Base-by-base conservation (phyloP, 2,329 filamentous ascomycete species). In the Leptodontidium sp. region DNA sequence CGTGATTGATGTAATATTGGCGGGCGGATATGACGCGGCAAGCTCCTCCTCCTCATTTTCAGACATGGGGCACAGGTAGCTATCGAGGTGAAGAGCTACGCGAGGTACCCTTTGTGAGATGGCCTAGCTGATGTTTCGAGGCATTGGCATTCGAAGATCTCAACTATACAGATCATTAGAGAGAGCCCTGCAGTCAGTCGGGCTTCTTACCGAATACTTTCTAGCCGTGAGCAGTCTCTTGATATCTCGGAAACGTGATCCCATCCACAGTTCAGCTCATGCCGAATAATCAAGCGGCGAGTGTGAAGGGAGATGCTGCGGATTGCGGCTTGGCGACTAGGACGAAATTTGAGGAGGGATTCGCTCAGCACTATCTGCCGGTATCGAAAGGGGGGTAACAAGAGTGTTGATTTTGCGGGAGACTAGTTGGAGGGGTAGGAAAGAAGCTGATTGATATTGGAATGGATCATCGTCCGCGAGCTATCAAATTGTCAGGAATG, bases 391-490 rank as follows among this genome's bases (percentile, higher is more conserved):
- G 40, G 40, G 59, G 15, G 43, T 47, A 32, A 32, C 45, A 26
- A 61, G 17, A 9, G 43, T 47, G 24, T 61, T 61, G 21, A 61
- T 49, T 49, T 47, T 47, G 38, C 32, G 14, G 14, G 59, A 61
- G 21, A 61, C 21, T 2, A 45, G n/a, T n/a, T 47, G 59, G 8
- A 61, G 59, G 6, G 14, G 5, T 35, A 29, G 59, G 21, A 61
- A 61, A 4, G 24, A 61, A 8, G n/a, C 21, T 26, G 43, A 32
- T 21, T 35, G 24, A 5, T n/a, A 47, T 8, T 15, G 8, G 29
- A 12, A 32, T n/a, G 14, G n/a, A 29, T 9, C 15, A 32, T 55
- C 52, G 15, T 55, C 52, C 15, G 26, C 15, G 5, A 61, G 40
- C 59, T 61, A 49, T 49, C 9, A 4, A 45, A 9, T 26, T 24